Evolutionary conservation across 768 basidiomycete species (phyloP).

Genomic region (Lactarius deliciosus): DNA sequence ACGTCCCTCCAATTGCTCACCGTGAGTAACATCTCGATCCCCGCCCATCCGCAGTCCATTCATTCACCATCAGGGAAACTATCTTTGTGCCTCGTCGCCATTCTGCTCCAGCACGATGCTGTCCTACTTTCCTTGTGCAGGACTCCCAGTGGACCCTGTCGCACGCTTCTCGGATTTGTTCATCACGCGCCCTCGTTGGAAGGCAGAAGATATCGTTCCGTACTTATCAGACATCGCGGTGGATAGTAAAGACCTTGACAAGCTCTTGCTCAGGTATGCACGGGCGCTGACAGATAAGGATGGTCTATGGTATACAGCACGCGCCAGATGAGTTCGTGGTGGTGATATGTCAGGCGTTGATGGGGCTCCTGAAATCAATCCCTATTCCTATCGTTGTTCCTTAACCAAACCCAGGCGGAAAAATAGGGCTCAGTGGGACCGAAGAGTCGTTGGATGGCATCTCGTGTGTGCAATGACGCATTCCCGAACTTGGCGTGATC

Average conservation of each 20-base stretch:
- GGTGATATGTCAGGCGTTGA: too few species aligned
- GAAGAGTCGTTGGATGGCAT: too few species aligned
- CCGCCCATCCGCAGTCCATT: background rate
- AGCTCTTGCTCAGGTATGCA: constrained; percentile 82
- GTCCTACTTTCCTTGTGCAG: constrained; percentile 72
- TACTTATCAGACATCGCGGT: constrained; percentile 82
- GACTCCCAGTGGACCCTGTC: constrained; percentile 73
- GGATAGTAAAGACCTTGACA: constrained; percentile 86
- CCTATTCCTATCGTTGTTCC: too few species aligned
- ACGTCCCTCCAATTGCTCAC: constrained; percentile 68
- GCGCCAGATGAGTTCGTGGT: constrained; percentile 42
- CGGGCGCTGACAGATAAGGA: constrained; percentile 68
- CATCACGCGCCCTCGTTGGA: constrained; percentile 74
- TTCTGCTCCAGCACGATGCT: constrained; percentile 42
- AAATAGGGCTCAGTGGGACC: too few species aligned
- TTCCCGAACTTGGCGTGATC: too few species aligned
- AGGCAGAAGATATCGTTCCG: constrained; percentile 72
- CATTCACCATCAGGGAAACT: constrained; percentile 62
- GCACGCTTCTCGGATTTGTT: constrained; percentile 89
- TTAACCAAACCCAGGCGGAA: too few species aligned
- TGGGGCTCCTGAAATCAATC: too few species aligned
- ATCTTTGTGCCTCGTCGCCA: constrained; percentile 48
- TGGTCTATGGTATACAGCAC: constrained; percentile 73
- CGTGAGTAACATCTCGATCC: constrained; percentile 43
- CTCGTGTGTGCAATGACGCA: too few species aligned